These are phyloP conservation scores for Russula abietina DNA, from an alignment of 768 basidiomycete species.

Conservation along the genomic window DNA sequence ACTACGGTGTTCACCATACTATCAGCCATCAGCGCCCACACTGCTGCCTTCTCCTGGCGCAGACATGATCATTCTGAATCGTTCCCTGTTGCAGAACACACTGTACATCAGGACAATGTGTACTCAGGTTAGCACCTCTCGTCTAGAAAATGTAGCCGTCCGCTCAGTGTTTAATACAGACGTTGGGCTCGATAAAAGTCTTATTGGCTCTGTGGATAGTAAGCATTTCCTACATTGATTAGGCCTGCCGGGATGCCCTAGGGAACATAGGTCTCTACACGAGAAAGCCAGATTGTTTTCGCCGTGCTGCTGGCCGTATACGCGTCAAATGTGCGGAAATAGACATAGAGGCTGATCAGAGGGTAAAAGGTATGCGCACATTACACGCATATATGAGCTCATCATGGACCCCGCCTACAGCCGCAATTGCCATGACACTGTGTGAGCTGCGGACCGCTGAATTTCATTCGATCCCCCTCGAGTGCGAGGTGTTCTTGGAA, in stretches of 20 bases:
- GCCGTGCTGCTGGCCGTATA: constrained; percentile 19
- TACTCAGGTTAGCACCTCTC: not conserved
- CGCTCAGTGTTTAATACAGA: constrained; percentile 1
- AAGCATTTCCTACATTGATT: not conserved
- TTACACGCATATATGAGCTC: constrained; percentile 1
- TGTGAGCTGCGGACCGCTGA: constrained; percentile 24
- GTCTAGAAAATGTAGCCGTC: not conserved
- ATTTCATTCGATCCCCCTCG: constrained; percentile 22
- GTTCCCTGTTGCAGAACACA: not conserved
- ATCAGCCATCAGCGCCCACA: not conserved
- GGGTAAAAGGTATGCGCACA: constrained; percentile 21
- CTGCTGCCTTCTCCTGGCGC: constrained; percentile 3
- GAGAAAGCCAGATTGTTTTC: constrained; percentile 25
- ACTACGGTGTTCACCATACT: not conserved
- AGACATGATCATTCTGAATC: not conserved
- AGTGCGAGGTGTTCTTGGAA: constrained; percentile 20
- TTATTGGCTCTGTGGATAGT: not conserved
- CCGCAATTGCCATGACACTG: constrained; percentile 25
- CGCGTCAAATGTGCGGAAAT: constrained; percentile 20
- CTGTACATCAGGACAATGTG: not conserved
- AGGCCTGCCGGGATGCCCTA: not conserved
- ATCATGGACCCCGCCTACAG: not conserved
- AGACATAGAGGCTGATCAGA: constrained; percentile 20
- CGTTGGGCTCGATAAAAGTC: not conserved
- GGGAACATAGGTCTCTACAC: not conserved